phyloP scores from a whole-genome alignment of 495 filamentous ascomycete species.

The Aspergillus baeticus region DNA sequence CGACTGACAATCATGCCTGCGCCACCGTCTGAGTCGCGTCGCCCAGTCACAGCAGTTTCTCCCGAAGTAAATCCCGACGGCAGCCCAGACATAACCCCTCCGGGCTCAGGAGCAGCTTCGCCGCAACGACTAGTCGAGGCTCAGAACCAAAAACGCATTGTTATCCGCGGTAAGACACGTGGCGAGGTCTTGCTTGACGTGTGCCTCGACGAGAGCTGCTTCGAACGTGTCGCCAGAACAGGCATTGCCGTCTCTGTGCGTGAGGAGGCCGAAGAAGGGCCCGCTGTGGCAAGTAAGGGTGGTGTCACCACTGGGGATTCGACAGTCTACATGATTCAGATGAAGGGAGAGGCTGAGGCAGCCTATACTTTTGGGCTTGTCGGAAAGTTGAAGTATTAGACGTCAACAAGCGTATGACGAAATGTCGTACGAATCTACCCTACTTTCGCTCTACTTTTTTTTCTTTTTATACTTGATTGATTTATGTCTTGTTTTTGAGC shows the following conservation, averaged over 20 bases:
- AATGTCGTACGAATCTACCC: not conserved
- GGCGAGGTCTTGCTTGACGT: conserved; percentile 74
- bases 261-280: conserved; percentile 75
- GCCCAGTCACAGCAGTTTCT: conserved; percentile 29
- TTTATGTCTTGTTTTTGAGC: not conserved
- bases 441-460: not conserved
- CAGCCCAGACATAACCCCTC: conserved; percentile 16
- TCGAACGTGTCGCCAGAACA: conserved; percentile 75
- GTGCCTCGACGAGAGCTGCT: conserved; percentile 77
- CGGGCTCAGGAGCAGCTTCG: conserved; percentile 35
- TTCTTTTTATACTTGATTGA: not conserved
- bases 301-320: conserved; percentile 67
- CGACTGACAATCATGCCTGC: conserved; percentile 77
- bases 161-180: conserved; percentile 68
- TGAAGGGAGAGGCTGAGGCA: conserved; percentile 62
- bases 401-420: too few species aligned
- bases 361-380: conserved; percentile 62
- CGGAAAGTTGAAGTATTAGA: conserved; percentile 57
- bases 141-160: conserved; percentile 85
- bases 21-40: conserved; percentile 46
- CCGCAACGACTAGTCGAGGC: conserved; percentile 39
- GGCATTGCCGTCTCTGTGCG: conserved; percentile 88
- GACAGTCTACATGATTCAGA: conserved; percentile 82
- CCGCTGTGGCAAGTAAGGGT: conserved; percentile 61
- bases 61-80: conserved; percentile 17